phyloP scores from a whole-genome alignment of 139 green algal genomes.

The Chlamydomonas sphaeroides region DNA sequence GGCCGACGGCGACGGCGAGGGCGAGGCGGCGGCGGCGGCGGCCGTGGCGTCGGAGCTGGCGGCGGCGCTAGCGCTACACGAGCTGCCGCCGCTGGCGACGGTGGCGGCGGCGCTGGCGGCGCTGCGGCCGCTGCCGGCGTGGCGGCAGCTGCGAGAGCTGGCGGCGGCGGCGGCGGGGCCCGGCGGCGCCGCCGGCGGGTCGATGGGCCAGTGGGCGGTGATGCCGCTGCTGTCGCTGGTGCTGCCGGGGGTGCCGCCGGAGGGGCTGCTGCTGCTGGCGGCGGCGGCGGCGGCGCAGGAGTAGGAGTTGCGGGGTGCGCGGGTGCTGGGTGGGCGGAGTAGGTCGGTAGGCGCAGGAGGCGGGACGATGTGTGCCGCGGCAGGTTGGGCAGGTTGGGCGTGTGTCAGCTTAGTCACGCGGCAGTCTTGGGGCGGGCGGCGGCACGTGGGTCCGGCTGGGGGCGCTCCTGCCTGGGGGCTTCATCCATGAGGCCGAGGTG shows the following conservation, averaged over 20 bases:
- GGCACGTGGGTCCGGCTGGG: too few species aligned
- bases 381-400: too few species aligned
- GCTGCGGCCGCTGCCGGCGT: slow-evolving; percentile 14
- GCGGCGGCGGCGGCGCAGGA: neutral
- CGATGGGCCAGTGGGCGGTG: slow-evolving; percentile 15
- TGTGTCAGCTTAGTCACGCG: too few species aligned
- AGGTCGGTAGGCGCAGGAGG: too few species aligned
- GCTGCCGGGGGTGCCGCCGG: slow-evolving; percentile 11
- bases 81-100: neutral
- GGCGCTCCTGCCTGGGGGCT: too few species aligned
- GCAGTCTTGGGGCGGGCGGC: too few species aligned
- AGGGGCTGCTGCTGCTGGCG: slow-evolving; percentile 37
- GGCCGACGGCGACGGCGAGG: too few species aligned
- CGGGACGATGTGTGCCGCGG: too few species aligned
- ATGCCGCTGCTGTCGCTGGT: slow-evolving; percentile 37
- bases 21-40: neutral
- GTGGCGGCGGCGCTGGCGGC: neutral
- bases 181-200: neutral
- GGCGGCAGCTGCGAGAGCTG: neutral
- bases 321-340: too few species aligned
- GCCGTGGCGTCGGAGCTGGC: neutral
- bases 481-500: too few species aligned
- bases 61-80: slow-evolving; percentile 2
- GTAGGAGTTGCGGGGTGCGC: too few species aligned
- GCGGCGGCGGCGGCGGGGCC: neutral